Conservation (phyloP, 371 early-diverging fungal species). For the Mucor irregularis region DNA sequence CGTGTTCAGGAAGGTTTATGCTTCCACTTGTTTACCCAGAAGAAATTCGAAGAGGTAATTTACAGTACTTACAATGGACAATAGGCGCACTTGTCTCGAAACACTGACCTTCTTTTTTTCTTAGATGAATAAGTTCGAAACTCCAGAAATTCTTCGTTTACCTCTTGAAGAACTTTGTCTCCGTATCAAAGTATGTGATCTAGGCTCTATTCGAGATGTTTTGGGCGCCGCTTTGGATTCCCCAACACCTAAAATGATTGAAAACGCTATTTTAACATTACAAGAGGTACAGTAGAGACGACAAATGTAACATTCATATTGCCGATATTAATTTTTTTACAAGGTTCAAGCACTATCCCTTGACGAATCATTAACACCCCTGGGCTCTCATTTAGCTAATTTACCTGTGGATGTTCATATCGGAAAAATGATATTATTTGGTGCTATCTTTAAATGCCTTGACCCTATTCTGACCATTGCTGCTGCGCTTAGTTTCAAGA, state of each 20-base stretch:
- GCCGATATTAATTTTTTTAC: not conserved
- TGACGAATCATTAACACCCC: conserved; percentile 74
- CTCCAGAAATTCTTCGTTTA: conserved; percentile 80
- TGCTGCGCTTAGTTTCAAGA: conserved; percentile 70
- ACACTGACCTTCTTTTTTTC: not conserved
- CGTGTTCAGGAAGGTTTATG: conserved; percentile 83
- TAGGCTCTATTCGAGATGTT: conserved; percentile 60
- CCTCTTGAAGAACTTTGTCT: conserved; percentile 84
- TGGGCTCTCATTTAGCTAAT: conserved; percentile 85
- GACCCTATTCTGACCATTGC: conserved; percentile 84
- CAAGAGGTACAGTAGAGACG: conserved; percentile 42
- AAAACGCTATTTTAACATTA: conserved; percentile 62
- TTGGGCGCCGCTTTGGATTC: conserved; percentile 74
- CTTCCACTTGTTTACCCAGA: conserved; percentile 67
- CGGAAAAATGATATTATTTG: conserved; percentile 88
- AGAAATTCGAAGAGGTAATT: conserved; percentile 55
- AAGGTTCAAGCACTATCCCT: conserved; percentile 51
- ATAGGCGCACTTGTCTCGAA: not conserved
- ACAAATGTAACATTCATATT: not conserved
- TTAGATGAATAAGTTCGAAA: conserved; percentile 65
- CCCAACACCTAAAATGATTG: conserved; percentile 70
- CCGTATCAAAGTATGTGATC: conserved; percentile 69
- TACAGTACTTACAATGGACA: too few relatives aligned
- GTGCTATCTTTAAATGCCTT: conserved; percentile 78
- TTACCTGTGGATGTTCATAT: conserved; percentile 88